Base-by-base conservation (phyloP, 2,329 filamentous ascomycete species). In the Daldinia sp. region DNA sequence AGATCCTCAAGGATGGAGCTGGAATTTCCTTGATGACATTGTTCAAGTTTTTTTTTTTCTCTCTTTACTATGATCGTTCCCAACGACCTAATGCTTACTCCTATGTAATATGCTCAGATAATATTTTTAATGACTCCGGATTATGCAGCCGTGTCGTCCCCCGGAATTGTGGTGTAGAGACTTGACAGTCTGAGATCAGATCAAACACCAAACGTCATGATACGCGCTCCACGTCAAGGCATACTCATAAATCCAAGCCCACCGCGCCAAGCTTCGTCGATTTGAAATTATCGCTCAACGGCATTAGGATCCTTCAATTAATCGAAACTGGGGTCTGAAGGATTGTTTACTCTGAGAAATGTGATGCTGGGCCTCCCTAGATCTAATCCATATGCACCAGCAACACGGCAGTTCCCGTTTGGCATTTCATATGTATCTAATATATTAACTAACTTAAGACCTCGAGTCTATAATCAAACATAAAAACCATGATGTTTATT, bases 1-100 rank as follows among this genome's bases (percentile, higher is more conserved):
- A 70, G 60, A 70, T 70, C 64, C 64, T 70, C 67, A 60, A 72
- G 69, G 69, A 72, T 69, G 44, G 33, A 54, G 48, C 62, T 64
- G 50, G 63, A 62, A 59, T 65, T 63, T 56, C 59, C 61, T 58
- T 60, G 46, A 62, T 57, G 20, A 56, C 7, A 35, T 62, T 57
- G 60, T 39, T 62, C 56, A 18, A 39, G 9, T 15, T 39, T 39
- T 37, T 13, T 39, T 13, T 39, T 39, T 15, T 39, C 13, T 39
- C 4, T 35, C 5, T 10, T 15, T 12, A 37, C 35, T 39, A 39
- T 39, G 35, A 4, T 39, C 12, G 12, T 12, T 39, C 35, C 35
- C 35, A 12, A 39, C 10, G 5, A 1, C 4, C 13, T 23, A 23
- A 23, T 23, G 35, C 35, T 39, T 39, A 39, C 35, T 39, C 35